These are phyloP conservation scores for Fonsecaea pedrosoi DNA, from an alignment of 2,329 filamentous ascomycete genomes.

Conservation along the genomic window DNA sequence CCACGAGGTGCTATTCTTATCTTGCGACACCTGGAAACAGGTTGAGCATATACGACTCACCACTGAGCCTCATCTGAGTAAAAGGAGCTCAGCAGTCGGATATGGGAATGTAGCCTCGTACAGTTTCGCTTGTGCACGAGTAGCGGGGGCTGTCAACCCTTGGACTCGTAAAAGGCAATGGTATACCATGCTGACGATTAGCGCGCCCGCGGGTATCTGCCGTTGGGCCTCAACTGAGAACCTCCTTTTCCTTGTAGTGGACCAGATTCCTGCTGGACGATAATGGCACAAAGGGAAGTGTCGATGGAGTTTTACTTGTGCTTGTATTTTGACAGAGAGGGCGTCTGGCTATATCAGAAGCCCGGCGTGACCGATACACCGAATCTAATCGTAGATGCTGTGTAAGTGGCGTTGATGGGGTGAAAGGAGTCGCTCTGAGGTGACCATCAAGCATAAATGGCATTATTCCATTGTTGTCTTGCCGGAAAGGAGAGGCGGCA, in stretches of 20 bases:
- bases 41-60: constrained; percentile 4
- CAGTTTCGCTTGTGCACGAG: neutral
- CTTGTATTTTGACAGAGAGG: neutral
- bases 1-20: constrained; percentile 12
- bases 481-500: neutral
- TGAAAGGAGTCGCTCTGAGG: neutral
- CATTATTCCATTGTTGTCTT: neutral
- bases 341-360: neutral
- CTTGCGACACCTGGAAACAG: neutral
- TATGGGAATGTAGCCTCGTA: neutral
- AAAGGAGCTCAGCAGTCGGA: neutral
- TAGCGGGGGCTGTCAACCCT: neutral
- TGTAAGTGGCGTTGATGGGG: neutral
- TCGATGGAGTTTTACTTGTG: neutral
- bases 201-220: neutral
- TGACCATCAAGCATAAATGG: neutral
- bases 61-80: neutral
- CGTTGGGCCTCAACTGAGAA: neutral
- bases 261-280: neutral
- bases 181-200: neutral
- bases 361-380: neutral
- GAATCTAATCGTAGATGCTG: neutral
- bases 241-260: neutral
- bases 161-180: neutral
- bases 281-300: neutral